Conservation (phyloP, 345 rosid genomes). For the Melastoma malabathricum region DNA sequence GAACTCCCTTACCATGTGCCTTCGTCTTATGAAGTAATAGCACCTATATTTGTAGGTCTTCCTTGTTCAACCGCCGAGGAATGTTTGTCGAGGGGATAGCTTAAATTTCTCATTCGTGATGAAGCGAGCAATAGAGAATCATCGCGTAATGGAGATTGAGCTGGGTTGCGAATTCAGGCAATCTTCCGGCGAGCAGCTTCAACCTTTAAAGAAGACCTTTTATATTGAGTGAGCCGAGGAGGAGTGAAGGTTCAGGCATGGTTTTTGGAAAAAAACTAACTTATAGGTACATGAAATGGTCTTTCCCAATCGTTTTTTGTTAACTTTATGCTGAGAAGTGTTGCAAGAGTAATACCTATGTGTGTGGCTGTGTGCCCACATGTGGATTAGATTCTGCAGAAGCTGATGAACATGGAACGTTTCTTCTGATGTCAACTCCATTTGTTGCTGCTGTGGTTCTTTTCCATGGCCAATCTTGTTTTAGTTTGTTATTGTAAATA, state of each 20-base stretch:
- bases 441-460: too few relatives aligned
- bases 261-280: neutral
- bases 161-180: constrained; percentile 44
- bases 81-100: constrained; percentile 40
- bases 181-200: constrained; percentile 35
- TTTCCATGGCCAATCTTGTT: too few relatives aligned
- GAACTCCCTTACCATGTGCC: neutral
- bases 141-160: constrained; percentile 78
- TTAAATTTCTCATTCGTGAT: constrained; percentile 51
- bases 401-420: too few relatives aligned
- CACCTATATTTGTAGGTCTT: constrained; percentile 56
- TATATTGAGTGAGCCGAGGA: constrained; percentile 53
- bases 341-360: too few relatives aligned
- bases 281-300: neutral
- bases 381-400: too few relatives aligned
- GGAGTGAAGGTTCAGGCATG: neutral
- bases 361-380: too few relatives aligned
- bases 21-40: neutral
- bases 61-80: constrained; percentile 38
- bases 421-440: too few relatives aligned
- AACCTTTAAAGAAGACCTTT: constrained; percentile 41
- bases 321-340: too few relatives aligned
- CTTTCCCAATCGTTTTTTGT: neutral
- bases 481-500: too few relatives aligned
- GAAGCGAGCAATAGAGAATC: constrained; percentile 81